Conservation (phyloP, 805 yeast species). For the Metschnikowia corniflorae region DNA sequence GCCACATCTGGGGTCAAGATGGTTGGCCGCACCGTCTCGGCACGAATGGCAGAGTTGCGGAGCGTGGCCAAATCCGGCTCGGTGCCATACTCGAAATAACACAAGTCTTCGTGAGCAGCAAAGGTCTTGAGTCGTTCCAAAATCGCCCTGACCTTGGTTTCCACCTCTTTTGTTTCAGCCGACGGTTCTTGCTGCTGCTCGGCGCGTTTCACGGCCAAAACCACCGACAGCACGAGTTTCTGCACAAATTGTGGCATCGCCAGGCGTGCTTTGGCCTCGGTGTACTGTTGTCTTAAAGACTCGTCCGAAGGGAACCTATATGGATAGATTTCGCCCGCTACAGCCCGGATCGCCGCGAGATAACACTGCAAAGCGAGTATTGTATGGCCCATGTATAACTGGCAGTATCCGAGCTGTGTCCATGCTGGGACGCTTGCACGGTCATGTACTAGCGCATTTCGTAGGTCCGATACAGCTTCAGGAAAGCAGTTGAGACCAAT, state of each 20-base stretch:
- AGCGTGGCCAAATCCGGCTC: conserved; percentile 21
- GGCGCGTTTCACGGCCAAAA: conserved; percentile 36
- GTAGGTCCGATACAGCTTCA: conserved; percentile 38
- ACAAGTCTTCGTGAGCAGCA: conserved; percentile 24
- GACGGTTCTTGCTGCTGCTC: conserved; percentile 31
- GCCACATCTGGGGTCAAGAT: conserved; percentile 36
- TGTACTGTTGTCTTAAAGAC: conserved; percentile 18
- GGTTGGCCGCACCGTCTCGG: conserved; percentile 32
- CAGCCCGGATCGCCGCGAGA: conserved; percentile 27
- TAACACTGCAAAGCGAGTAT: conserved; percentile 33
- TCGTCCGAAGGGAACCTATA: conserved; percentile 17
- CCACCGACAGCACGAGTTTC: conserved; percentile 30
- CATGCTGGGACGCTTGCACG: conserved; percentile 39
- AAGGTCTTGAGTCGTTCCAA: conserved; percentile 24
- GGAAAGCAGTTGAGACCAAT: conserved; percentile 39
- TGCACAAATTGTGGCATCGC: conserved; percentile 39
- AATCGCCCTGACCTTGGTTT: conserved; percentile 25
- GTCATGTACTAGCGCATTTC: conserved; percentile 29
- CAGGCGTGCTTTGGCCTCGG: conserved; percentile 20
- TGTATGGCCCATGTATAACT: conserved; percentile 37
- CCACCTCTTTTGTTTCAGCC: conserved; percentile 22
- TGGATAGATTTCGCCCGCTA: conserved; percentile 32
- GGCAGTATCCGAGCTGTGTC: conserved; percentile 43
- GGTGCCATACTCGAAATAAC: conserved; percentile 27
- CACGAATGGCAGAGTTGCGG: conserved; percentile 27